Conservation (phyloP, 2,329 filamentous ascomycete genomes). For the Fusarium praegraminearum region DNA sequence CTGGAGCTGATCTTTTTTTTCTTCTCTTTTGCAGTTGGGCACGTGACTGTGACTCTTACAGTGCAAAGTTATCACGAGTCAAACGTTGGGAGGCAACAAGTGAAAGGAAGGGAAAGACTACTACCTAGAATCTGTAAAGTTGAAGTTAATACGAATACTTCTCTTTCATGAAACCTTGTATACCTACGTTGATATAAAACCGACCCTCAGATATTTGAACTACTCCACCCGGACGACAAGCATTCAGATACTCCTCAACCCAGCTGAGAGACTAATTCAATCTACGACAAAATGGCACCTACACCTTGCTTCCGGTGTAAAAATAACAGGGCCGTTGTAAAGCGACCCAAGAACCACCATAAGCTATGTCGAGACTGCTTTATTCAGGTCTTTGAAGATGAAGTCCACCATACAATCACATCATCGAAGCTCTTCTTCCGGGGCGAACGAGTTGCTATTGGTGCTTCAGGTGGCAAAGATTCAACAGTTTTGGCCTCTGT, state of each 20-base stretch:
- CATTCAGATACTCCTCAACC: background rate
- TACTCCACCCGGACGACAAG: too few species aligned
- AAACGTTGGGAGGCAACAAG: slow-evolving; percentile 16
- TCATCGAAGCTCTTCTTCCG: slow-evolving; percentile 82
- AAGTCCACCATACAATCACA: slow-evolving; percentile 92
- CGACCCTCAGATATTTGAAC: background rate
- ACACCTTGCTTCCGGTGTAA: slow-evolving; percentile 81
- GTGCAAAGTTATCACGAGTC: slow-evolving; percentile 29
- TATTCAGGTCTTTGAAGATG: slow-evolving; percentile 86
- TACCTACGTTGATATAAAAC: background rate
- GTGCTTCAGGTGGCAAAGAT: slow-evolving; percentile 96
- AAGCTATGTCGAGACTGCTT: slow-evolving; percentile 95
- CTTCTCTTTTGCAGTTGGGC: background rate
- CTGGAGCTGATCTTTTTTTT: background rate
- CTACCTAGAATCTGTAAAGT: slow-evolving; percentile 15
- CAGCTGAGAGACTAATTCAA: slow-evolving; percentile 13
- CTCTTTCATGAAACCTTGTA: background rate
- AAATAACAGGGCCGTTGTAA: slow-evolving; percentile 83
- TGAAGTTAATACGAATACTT: background rate
- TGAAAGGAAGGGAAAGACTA: slow-evolving; percentile 2
- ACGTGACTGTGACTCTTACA: slow-evolving; percentile 39
- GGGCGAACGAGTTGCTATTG: slow-evolving; percentile 91
- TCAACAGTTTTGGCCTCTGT: slow-evolving; percentile 96
- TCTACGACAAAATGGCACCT: slow-evolving; percentile 73
- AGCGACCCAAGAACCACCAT: slow-evolving; percentile 93